These are phyloP conservation scores for Jatropha podagrica DNA, from an alignment of 441 rosid species.

Conservation along the genomic window DNA sequence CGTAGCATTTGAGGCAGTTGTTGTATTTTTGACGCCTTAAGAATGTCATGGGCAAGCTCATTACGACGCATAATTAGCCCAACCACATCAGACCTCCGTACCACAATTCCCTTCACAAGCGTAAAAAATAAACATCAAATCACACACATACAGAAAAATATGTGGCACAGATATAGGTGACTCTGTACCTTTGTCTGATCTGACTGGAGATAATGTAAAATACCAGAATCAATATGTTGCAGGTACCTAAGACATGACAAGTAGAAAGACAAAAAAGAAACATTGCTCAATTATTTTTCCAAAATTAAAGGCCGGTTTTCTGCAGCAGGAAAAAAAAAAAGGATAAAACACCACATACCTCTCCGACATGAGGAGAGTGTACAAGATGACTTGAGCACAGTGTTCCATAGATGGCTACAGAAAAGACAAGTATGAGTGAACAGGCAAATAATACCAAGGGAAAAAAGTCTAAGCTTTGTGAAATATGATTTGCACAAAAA, in stretches of 20 bases:
- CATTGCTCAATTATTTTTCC: slow-evolving; percentile 5
- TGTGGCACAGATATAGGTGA: slow-evolving; percentile 24
- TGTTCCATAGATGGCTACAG: slow-evolving; percentile 62
- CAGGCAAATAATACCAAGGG: slow-evolving; percentile 11
- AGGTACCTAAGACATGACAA: slow-evolving; percentile 57
- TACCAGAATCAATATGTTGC: slow-evolving; percentile 79
- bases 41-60: slow-evolving; percentile 87
- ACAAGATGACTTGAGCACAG: slow-evolving; percentile 93
- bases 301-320: background rate
- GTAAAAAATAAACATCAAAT: slow-evolving; percentile 25
- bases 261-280: slow-evolving; percentile 19
- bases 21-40: slow-evolving; percentile 71
- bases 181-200: slow-evolving; percentile 81
- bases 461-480: background rate
- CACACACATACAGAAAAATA: slow-evolving; percentile 27
- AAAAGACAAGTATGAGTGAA: slow-evolving; percentile 22
- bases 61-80: slow-evolving; percentile 97
- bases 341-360: slow-evolving; percentile 47
- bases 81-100: slow-evolving; percentile 85
- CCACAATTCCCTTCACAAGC: slow-evolving; percentile 67
- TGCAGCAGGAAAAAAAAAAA: slow-evolving; percentile 20
- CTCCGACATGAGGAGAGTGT: slow-evolving; percentile 98
- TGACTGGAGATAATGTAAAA: slow-evolving; percentile 86
- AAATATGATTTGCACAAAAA: background rate
- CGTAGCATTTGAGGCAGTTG: slow-evolving; percentile 84